phyloP scores from a whole-genome alignment of 768 basidiomycete genomes.

The Leccinum subgranulosum region DNA sequence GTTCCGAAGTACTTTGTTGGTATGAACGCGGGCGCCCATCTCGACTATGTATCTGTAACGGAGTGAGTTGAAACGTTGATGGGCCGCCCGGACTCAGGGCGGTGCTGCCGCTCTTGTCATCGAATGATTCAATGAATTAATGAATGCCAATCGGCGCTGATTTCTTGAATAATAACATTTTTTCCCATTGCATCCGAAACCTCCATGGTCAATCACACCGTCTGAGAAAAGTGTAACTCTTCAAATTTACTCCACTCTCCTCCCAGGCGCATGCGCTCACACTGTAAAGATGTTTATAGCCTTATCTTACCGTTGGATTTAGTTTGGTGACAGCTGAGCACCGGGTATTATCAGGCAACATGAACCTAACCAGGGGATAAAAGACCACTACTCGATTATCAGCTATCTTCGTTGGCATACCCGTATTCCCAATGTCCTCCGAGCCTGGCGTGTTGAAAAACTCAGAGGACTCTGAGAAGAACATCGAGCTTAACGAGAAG shows the following conservation, averaged over 20 bases:
- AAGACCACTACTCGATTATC: background rate
- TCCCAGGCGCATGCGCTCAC: constrained; percentile 1
- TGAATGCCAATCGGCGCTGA: background rate
- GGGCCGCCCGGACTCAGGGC: constrained; percentile 50
- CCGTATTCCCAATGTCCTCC: constrained; percentile 16
- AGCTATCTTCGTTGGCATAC: background rate
- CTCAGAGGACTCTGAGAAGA: constrained; percentile 15
- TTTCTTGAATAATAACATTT: constrained; percentile 15
- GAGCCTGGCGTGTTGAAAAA: constrained; percentile 8
- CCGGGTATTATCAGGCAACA: constrained; percentile 5
- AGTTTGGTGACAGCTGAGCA: background rate
- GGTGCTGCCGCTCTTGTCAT: constrained; percentile 89
- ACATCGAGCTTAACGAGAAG: constrained; percentile 36
- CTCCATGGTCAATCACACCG: constrained; percentile 1
- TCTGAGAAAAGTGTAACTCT: constrained; percentile 7
- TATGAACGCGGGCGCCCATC: too few species aligned
- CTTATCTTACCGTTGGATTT: constrained; percentile 15
- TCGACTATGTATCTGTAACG: constrained; percentile 71
- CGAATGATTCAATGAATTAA: too few species aligned
- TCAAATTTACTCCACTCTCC: background rate
- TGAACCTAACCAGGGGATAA: constrained; percentile 9
- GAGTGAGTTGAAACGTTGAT: constrained; percentile 72
- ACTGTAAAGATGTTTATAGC: constrained; percentile 6
- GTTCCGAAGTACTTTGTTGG: too few species aligned
- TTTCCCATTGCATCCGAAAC: constrained; percentile 7